Evolutionary conservation across 148 eudicot genomes (phyloP), one percentile per base, ranked within the genome.

Genomic region (Nepenthes gracilis): DNA sequence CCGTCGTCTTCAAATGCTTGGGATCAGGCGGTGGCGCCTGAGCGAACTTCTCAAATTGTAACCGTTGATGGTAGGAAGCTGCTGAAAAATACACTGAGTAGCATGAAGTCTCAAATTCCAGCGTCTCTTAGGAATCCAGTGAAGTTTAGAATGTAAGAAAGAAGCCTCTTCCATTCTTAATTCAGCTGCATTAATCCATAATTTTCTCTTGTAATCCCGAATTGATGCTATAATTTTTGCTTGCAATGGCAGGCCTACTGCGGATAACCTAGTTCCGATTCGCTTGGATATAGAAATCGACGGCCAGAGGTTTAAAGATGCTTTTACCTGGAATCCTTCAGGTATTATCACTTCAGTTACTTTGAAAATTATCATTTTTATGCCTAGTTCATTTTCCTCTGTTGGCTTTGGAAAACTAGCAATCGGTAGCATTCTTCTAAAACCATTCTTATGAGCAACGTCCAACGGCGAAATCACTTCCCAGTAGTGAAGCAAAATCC

Each of bases 321-420:
- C 98, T 1, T 85, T 92, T 63, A 80, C 84, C 5, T 92, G 98
- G 98, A 92, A 88, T 67, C 90, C 96, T 67, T 76, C 77, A 61
- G 98, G 98, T 85, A 70, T 55, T 58, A 47, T 55, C 23, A 32
- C 49, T 57, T 34, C 2, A 40, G 40, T 36, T 14, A 8, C 15
- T 12, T 7, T 47, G n/a, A 6, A 11, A 2, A 11, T 35, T 35
- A 36, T 33, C 33, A 12, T 62, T 55, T 12, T 50, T 68, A 15
- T 33, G 9, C 54, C 0, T 9, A 12, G 45, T 40, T 40, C 23
- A 23, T 23, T 23, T 23, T 23, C 23, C 23, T 23, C 23, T 23
- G 23, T 23, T 23, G 23, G 23, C 0, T 0, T 23, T 23, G 23
- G 23, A 23, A 23, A 23, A 23, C 23, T 23, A 23, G 23, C 23